Evolutionary conservation across 805 yeast genomes (phyloP).

Genomic region (Lipomyces chichibuensis): DNA sequence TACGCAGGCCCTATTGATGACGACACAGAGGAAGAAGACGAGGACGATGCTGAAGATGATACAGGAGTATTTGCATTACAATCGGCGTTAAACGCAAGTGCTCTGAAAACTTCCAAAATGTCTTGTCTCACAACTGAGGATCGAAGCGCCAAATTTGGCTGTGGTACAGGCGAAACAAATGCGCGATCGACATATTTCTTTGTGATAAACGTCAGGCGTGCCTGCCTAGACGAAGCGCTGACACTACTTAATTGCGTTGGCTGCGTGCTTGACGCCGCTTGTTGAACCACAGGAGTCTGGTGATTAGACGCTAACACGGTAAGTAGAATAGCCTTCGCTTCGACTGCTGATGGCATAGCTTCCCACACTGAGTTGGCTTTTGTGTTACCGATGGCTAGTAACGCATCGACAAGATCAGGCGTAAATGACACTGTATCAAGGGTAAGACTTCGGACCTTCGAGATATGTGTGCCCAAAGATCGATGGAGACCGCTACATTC

Average conservation of each 20-base stretch:
- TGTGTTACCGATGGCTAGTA: slow-evolving; percentile 60
- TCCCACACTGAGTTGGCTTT: slow-evolving; percentile 66
- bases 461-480: slow-evolving; percentile 77
- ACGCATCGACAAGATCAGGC: slow-evolving; percentile 60
- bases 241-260: slow-evolving; percentile 47
- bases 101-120: slow-evolving; percentile 40
- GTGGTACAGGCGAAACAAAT: slow-evolving; percentile 46
- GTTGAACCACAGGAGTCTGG: not conserved
- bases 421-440: slow-evolving; percentile 64
- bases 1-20: slow-evolving; percentile 29
- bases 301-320: slow-evolving; percentile 2
- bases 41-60: slow-evolving; percentile 14
- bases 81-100: slow-evolving; percentile 49
- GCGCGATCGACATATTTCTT: slow-evolving; percentile 64
- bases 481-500: slow-evolving; percentile 89
- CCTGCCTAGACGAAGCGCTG: slow-evolving; percentile 46
- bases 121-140: slow-evolving; percentile 44
- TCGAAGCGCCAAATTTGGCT: slow-evolving; percentile 45
- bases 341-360: slow-evolving; percentile 39
- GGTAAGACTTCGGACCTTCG: slow-evolving; percentile 77
- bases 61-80: slow-evolving; percentile 37
- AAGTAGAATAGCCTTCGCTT: slow-evolving; percentile 32
- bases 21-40: slow-evolving; percentile 1
- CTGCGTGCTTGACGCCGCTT: slow-evolving; percentile 8
- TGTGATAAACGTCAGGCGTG: slow-evolving; percentile 55